Evolutionary conservation across 2,329 filamentous ascomycete genomes (phyloP).

Genomic region (Oidium heveae): DNA sequence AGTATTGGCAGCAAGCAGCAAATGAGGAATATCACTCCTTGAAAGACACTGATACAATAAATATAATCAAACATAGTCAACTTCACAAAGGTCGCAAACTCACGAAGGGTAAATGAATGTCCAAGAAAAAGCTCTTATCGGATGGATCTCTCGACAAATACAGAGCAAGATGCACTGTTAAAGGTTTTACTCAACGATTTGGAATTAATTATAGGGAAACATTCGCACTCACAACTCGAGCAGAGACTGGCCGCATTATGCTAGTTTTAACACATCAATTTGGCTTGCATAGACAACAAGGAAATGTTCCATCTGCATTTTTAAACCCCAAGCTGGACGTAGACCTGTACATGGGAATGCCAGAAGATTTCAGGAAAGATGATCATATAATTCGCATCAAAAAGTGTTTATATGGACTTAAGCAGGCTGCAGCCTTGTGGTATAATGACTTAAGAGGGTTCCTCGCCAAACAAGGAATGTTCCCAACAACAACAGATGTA

Average conservation of each 20-base stretch:
- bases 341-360: not conserved
- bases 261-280: not conserved
- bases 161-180: not conserved
- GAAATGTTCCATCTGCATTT: not conserved
- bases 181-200: not conserved
- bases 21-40: no score
- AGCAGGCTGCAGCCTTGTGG: no score
- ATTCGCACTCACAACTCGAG: not conserved
- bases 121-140: no score
- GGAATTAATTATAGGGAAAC: not conserved
- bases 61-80: no score
- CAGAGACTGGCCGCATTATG: not conserved
- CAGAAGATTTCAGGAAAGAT: not conserved
- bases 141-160: conserved; percentile 1
- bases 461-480: no score
- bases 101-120: no score
- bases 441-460: no score
- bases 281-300: not conserved
- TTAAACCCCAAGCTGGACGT: not conserved
- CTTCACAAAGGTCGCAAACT: no score
- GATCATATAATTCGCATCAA: not conserved
- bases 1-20: no score
- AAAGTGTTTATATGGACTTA: not conserved
- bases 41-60: no score
- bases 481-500: no score